Evolutionary conservation across 257 asterid genomes (phyloP), one percentile per base, ranked within the genome.

Genomic region (Jaltomata sinuosa): DNA sequence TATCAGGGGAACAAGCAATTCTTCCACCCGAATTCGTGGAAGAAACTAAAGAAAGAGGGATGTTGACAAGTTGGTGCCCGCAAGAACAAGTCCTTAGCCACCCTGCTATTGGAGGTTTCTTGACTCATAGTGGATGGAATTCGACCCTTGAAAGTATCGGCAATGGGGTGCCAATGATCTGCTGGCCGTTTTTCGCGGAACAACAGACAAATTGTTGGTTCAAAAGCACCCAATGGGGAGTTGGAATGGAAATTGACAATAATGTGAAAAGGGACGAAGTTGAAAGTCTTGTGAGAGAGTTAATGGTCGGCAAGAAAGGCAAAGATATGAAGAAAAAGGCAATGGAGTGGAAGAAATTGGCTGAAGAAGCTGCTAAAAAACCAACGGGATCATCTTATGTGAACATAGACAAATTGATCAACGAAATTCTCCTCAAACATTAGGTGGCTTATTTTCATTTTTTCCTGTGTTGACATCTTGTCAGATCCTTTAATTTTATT

Each of bases 181-280:
- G 88, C n/a, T 86, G 88, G 86, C 88, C 88, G 0, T 85, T 85
- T 12, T 85, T 85, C 29, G 87, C 85, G 0, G 87, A 85, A 11
- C 85, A 85, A 12, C 85, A 72, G 22, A 81, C 85, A 18, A 64
- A 64, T 15, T 86, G 86, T 29, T 32, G 69, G 84, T 83, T 49
- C n/a, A 32, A 59, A 54, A 36, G 88, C 29, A 52, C 71, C 0
- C 52, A 65, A 53, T 52, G 86, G 88, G 84, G 78, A 34, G 78
- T 86, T 7, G 86, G 88, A 0, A 86, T 83, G 82, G 86, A 83
- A 69, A 86, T 86, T 27, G 81, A 78, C 12, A 77, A 38, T 11
- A 65, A 78, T 19, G 88, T 78, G n/a, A 65, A 83, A 64, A 86
- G 86, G 53, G 67, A 65, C 7, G 65, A 74, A 78, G 82, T 83